Evolutionary conservation across 805 yeast species (phyloP), one percentile per base, ranked within the genome.

Genomic region (Candida vartiovaarae): DNA sequence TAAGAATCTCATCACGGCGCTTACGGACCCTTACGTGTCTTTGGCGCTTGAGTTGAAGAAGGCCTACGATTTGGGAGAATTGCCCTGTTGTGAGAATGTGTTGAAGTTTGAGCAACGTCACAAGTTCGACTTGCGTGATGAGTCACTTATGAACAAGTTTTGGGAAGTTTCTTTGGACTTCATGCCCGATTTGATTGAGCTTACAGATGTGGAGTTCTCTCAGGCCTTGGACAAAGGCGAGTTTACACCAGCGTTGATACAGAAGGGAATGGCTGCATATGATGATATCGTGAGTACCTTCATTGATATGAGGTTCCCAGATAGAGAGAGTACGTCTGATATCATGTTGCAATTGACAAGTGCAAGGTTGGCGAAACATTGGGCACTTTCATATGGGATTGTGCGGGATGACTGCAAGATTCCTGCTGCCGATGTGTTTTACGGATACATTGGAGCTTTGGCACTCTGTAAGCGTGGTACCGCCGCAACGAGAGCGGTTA

Each of bases 21-120:
- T 44, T 20, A 36, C 20, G 6, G 41, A 37, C 15, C 39, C 44
- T 8, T 31, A 32, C 6, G 41, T 44, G 8, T 11, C 33, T n/a
- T 25, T 44, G n/a, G 47, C 41, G n/a, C 32, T 40, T 20, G 42
- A 44, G 34, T 31, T 44, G 42, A 44, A 40, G 35, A 36, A 38
- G 26, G 40, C 38, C 4, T 44, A 44, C 32, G 44, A 40, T n/a
- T 3, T 34, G 28, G 47, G 47, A 9, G 34, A 37, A 3, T 10
- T 44, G 6, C 47, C 47, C 15, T 27, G 36, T 29, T 44, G 40
- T 20, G 44, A 44, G 36, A 34, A 24, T 5, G 15, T 44, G 10
- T 5, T 34, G 20, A 38, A 41, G 23, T 44, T 40, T 15, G 34
- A 37, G 11, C 15, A 35, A 28, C 25, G 34, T 10, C 15, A 34